Percentiles rank a stretch among this genome's conserved stretches.
phyloP scores from a whole-genome alignment of 2,329 filamentous ascomycete species.

The Uncinocarpus reesii region DNA sequence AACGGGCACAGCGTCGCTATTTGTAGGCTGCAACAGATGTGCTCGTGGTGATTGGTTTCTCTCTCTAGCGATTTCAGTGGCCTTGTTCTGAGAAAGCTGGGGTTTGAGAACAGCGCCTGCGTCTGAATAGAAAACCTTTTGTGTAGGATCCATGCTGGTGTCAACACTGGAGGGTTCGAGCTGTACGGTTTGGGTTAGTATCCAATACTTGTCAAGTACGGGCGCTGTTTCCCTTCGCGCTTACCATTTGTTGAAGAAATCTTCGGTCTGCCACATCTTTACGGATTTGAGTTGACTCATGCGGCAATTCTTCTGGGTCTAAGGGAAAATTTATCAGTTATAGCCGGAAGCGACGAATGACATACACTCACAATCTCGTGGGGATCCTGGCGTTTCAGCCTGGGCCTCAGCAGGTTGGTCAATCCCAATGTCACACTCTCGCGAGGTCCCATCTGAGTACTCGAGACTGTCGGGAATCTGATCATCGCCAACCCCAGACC shows the following conservation, averaged over 20 bases:
- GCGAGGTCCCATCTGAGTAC: slow-evolving; percentile 22
- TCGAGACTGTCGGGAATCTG: slow-evolving; percentile 25
- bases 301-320: slow-evolving; percentile 6
- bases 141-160: slow-evolving; percentile 24
- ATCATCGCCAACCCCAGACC: slow-evolving; percentile 22
- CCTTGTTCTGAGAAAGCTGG: slow-evolving; percentile 18
- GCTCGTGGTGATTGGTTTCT: background rate
- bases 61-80: slow-evolving; percentile 17
- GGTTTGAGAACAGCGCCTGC: slow-evolving; percentile 11
- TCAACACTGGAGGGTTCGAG: slow-evolving; percentile 19
- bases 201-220: background rate
- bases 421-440: slow-evolving; percentile 24
- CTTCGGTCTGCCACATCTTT: slow-evolving; percentile 23
- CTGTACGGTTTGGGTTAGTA: slow-evolving; percentile 18
- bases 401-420: slow-evolving; percentile 7
- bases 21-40: background rate
- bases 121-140: slow-evolving; percentile 14
- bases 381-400: background rate
- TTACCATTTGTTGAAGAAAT: slow-evolving; percentile 27
- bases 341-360: background rate
- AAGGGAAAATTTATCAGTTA: background rate
- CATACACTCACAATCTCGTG: slow-evolving; percentile 1
- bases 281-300: slow-evolving; percentile 21
- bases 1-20: slow-evolving; percentile 15
- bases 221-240: slow-evolving; percentile 14